Base-by-base conservation (phyloP, 345 rosid genomes). In the Populus tremula region DNA sequence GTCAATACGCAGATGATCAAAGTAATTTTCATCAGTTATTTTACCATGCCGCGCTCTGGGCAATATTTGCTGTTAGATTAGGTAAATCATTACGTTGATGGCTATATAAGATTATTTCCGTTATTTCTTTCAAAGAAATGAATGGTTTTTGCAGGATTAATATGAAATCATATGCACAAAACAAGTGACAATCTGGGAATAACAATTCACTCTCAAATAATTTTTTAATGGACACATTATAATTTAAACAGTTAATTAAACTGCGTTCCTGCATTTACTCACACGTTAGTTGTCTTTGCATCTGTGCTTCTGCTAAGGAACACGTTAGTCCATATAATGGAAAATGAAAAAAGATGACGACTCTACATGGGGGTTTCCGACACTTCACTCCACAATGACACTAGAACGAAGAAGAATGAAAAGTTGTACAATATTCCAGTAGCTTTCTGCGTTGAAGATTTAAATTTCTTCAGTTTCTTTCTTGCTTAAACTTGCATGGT, bases 241-340 rank as follows among this genome's bases (percentile, higher is more conserved):
- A 18, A 67, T 25, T 29, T 9, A n/a, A 63, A 36, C 49, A 2
- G 39, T 64, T 27, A 53, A 43, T 16, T 38, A 49, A 78, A 33
- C 78, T n/a, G 78, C 54, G 61, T 23, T 49, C 80, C 71, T 1
- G 62, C 62, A 62, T 70, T 56, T 54, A 10, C 74, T 14, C 25
- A 33, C 66, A 36, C 38, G 56, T 53, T 23, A 69, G 31, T 14
- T 69, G 43, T 5, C 31, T 6, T 73, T 27, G 67, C 17, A 9
- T 35, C 33, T 11, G 10, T 43, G 70, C 62, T 77, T 45, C 18
- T 23, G 20, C 65, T 12, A 23, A 47, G 71, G 65, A 77, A 49
- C 71, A 71, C 49, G 38, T 21, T 70, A 10, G n/a, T 47, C 17
- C 33, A 67, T 47, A 67, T 49, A 17, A 67, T 5, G 35, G 18